Base-by-base conservation (phyloP, 2,329 filamentous ascomycete species). In the Trichoderma sp. region DNA sequence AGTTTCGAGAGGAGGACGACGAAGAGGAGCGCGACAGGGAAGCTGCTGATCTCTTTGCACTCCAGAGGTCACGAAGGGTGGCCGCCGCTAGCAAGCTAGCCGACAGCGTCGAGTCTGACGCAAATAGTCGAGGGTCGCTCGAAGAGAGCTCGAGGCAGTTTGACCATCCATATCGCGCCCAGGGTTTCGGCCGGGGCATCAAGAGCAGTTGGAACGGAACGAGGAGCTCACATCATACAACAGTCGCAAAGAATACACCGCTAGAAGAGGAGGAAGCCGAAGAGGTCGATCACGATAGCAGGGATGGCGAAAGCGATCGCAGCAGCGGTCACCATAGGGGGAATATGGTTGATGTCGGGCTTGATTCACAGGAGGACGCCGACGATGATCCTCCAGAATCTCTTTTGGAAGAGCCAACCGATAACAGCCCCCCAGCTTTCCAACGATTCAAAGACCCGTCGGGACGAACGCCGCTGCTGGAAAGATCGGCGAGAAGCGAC, bases 1-100 rank as follows among this genome's bases (percentile, higher is more conserved):
- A 97, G 78, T 96, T 97, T 75, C 90, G 92, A 73, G 95, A 98
- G 81, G 93, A 97, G 78, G 95, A 98, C 74, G 95, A 98, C 73
- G 95, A 96, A 80, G 92, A 93, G 77, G 94, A 97, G 81, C 91
- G 93, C 77, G 93, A 97, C 77, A 86, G 94, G 69, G 95, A 98
- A 79, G 93, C 95, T 39, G 94, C 94, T n/a, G 96, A 98, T 82
- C 91, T 96, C 75, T 97, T 95, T 82, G 95, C 95, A 6, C 85
- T 99, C 71, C 95, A 98, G 81, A 89, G 92, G 76, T 98, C 95
- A 75, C 89, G 96, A 76, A 89, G 95, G 61, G 93, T 97, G 72
- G 95, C 98, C 78, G 93, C 94, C 15, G 91, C 91, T 15, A 94
- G 92, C 81, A 90, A 93, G 76, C 83, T 98, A 64, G 93, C 92